Conservation (phyloP, 768 basidiomycete genomes). For the Boletus edulis region DNA sequence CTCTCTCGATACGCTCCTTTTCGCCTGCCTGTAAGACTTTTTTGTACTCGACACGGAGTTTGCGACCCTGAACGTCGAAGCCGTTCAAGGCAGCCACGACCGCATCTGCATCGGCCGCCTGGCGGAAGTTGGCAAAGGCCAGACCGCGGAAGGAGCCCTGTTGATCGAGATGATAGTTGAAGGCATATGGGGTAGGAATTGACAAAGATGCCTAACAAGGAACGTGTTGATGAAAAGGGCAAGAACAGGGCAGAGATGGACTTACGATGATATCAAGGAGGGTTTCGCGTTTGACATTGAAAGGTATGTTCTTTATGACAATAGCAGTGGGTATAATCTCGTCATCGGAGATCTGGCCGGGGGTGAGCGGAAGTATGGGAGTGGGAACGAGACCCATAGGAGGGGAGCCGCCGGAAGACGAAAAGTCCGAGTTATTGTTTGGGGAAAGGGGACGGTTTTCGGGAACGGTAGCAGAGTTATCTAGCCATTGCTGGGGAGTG, state of each 20-base stretch:
- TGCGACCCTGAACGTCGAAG: slow-evolving; percentile 94
- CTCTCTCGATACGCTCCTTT: slow-evolving; percentile 97
- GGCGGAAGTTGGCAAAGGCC: slow-evolving; percentile 98
- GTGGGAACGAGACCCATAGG: slow-evolving; percentile 48
- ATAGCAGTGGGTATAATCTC: slow-evolving; percentile 98
- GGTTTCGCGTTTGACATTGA: slow-evolving; percentile 96
- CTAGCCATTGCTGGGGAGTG: slow-evolving; percentile 76
- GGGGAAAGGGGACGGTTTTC: slow-evolving; percentile 83
- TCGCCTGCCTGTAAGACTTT: slow-evolving; percentile 99
- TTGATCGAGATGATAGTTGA: slow-evolving; percentile 98
- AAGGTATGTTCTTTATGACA: slow-evolving; percentile 99
- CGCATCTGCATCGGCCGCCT: slow-evolving; percentile 87
- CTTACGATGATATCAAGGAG: slow-evolving; percentile 94
- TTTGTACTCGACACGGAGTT: slow-evolving; percentile 98
- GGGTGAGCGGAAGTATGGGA: slow-evolving; percentile 47
- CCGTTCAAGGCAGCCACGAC: slow-evolving; percentile 96
- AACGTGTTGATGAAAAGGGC: slow-evolving; percentile 10
- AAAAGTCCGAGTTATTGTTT: slow-evolving; percentile 85
- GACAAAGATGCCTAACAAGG: slow-evolving; percentile 72
- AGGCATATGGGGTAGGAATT: slow-evolving; percentile 97
- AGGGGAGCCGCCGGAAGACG: slow-evolving; percentile 82
- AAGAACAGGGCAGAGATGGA: slow-evolving; percentile 18
- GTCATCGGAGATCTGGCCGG: slow-evolving; percentile 63
- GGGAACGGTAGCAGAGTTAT: slow-evolving; percentile 47
- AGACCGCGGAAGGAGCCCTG: slow-evolving; percentile 95